Base-by-base conservation (phyloP, 2,329 filamentous ascomycete genomes). In the Penicillium sclerotiorum region DNA sequence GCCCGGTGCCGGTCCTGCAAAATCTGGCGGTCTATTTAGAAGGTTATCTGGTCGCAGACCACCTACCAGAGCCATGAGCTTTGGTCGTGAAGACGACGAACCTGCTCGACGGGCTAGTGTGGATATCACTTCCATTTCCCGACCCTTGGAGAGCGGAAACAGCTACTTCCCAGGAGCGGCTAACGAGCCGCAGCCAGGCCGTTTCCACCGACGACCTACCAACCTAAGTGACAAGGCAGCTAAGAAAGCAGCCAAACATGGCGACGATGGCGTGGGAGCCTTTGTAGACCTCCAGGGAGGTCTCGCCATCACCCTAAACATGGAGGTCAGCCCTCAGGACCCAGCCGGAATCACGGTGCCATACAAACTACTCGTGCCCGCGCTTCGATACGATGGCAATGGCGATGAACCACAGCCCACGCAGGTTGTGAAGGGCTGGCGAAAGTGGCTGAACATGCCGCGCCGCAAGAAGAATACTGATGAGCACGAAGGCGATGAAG, bases 341-440 rank as follows among this genome's bases (percentile, higher is more conserved):
- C 93, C 94, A 1, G 81, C 88, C 0, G 95, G 94, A 12, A 90
- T 90, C 56, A 99, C 94, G 0, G 83, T 85, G 43, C 90, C 91
- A 8, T 99, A 99, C 69, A 80, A 90, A 32, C 74, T 99, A 5
- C 80, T 97, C 1, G 86, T 99, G 5, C 94, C 95, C 9, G 84
- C 85, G 45, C 75, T 99, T 44, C 73, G 73, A 61, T 85, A 75
- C 52, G 71, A 77, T n/a, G 75, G 73, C 6, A 60, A 57, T n/a
- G 66, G 66, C 27, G 66, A 67, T 41, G 72, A 74, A 42, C 71
- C 69, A 5, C 64, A 66, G 8, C 65, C 69, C 1, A 61, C 58
- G 3, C 65, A 63, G 9, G 57, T 70, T 5, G 60, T 69, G 41
- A 73, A 73, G 49, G 66, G 69, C 22, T 73, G 71, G 72, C 68